A percentile compares a stretch with the other conserved stretches of the same genome.
These are phyloP conservation scores for Saturnispora bothae DNA, from an alignment of 805 yeast genomes.

Conservation along the genomic window DNA sequence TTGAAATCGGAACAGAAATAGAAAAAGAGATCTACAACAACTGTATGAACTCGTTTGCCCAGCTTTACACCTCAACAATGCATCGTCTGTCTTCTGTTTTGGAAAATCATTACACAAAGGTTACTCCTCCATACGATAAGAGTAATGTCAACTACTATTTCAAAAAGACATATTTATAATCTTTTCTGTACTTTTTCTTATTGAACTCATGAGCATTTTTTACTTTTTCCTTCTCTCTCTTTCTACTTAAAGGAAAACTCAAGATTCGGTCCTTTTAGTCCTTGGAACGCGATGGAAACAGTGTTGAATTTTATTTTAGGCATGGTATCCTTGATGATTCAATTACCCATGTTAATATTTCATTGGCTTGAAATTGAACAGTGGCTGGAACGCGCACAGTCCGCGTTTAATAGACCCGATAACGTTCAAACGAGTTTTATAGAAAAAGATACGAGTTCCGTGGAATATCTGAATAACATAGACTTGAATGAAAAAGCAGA, in stretches of 20 bases:
- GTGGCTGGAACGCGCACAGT: constrained; percentile 11
- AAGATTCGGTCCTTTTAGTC: no score
- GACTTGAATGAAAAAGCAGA: not conserved
- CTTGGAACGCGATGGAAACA: no score
- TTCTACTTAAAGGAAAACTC: no score
- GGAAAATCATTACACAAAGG: constrained; percentile 39
- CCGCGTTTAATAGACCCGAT: constrained; percentile 16
- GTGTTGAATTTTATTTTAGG: constrained; percentile 1
- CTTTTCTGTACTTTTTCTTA: no score
- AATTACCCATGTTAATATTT: constrained; percentile 17
- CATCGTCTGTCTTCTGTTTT: constrained; percentile 44
- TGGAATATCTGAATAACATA: not conserved
- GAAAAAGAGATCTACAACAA: constrained; percentile 47
- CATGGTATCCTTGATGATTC: constrained; percentile 12
- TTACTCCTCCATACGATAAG: constrained; percentile 23
- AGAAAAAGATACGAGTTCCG: not conserved
- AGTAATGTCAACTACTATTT: constrained; percentile 23
- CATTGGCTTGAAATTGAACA: constrained; percentile 18
- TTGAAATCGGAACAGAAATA: constrained; percentile 26
- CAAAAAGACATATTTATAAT: constrained; percentile 19
- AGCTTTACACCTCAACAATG: constrained; percentile 44
- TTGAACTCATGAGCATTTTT: no score
- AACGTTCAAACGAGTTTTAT: constrained; percentile 11
- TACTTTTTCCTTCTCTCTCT: no score
- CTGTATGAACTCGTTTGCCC: constrained; percentile 64